Evolutionary conservation across 768 basidiomycete genomes (phyloP), one percentile per base, ranked within the genome.

Genomic region (Termitomyces sp.): DNA sequence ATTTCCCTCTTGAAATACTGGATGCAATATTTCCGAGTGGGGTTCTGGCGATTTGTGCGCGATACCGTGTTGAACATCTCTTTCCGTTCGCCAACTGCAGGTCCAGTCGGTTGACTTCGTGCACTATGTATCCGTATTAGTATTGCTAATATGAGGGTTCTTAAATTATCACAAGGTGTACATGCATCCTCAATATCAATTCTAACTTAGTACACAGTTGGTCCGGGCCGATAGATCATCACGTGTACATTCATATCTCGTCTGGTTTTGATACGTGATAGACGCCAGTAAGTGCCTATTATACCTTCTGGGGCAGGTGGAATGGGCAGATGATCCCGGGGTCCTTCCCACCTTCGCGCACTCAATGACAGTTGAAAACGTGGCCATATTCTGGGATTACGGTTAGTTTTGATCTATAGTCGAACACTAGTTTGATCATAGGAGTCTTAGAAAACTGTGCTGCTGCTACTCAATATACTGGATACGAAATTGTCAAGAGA

Each of bases 361-460:
- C 56, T 8, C 22, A 38, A 62, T 62, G 58, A 30, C 35, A 10
- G 22, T 62, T 26, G 57, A 66, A 36, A 65, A 71, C 30, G 79
- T 80, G 50, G 78, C 77, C 50, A 72, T 81, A 43, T 81, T 76
- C 55, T 76, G 74, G 74, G 74, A 76, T 51, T 73, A 70, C 57
- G 74, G 73, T 72, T 44, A n/a, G 63, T 59, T 13, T 16, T n/a
- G 11, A 24, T 11, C 18, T 40, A 3, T 52, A 9, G 7, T 43
- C 16, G 0, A 51, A 16, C n/a, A 11, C 7, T 38, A 6, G 30
- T 11, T 22, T 48, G 18, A 41, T 41, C 52, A 46, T 58, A 26
- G 22, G 16, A 28, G 30, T 24, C 54, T 20, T 50, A 79, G 79
- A 79, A 58, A 79, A 79, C 60, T 79, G 77, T 54, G 71, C 65